Evolutionary conservation across 2,329 filamentous ascomycete genomes (phyloP).

Genomic region (Ilyonectria destructans): DNA sequence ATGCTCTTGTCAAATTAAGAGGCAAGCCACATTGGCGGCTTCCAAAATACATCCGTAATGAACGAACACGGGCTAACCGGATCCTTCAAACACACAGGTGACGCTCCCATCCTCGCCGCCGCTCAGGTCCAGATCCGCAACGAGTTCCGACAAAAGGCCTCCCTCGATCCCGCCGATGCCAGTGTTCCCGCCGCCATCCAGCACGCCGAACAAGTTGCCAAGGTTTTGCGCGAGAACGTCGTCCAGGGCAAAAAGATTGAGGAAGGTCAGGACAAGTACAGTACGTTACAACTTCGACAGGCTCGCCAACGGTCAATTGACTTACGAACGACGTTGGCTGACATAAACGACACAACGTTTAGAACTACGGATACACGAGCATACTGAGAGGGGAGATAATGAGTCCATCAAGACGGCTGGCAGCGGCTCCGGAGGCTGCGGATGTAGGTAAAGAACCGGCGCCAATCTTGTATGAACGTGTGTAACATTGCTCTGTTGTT

Average conservation of each 20-base stretch:
- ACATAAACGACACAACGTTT: conserved; percentile 16
- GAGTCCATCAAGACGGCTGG: conserved; percentile 84
- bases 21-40: too few relatives aligned
- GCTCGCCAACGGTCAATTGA: not conserved
- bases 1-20: conserved; percentile 17
- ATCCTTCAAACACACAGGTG: conserved; percentile 70
- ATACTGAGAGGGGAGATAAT: conserved; percentile 95
- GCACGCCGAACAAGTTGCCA: conserved; percentile 87
- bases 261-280: conserved; percentile 66
- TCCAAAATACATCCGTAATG: not conserved
- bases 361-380: conserved; percentile 91
- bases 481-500: conserved; percentile 49
- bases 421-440: conserved; percentile 54
- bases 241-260: conserved; percentile 82
- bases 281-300: conserved; percentile 62
- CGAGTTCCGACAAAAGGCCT: conserved; percentile 80
- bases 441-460: conserved; percentile 48
- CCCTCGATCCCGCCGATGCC: conserved; percentile 71
- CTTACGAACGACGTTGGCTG: not conserved
- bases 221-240: conserved; percentile 85
- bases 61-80: conserved; percentile 7
- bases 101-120: conserved; percentile 77
- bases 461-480: conserved; percentile 47
- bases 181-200: conserved; percentile 77
- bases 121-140: conserved; percentile 81